Base-by-base conservation (phyloP, 192 early-diverging fungal genomes). In the Phlyctochytrium arcticum region DNA sequence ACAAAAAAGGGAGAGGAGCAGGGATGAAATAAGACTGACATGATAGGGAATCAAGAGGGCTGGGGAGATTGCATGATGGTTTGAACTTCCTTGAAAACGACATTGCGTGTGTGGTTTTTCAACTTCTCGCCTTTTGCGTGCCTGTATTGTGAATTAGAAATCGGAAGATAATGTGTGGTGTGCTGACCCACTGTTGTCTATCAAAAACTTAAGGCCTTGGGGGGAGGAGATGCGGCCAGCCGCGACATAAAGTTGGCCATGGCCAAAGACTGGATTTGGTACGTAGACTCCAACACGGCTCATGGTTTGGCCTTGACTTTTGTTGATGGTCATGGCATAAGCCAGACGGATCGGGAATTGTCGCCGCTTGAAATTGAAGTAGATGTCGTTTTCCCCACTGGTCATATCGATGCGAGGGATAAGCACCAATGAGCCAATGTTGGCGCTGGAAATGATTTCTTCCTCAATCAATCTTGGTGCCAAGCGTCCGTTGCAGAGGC, bases 401-500 rank as follows among this genome's bases (percentile, higher is more conserved):
- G 49, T 8, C 49, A 51, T 19, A 17, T 10, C 7, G 23, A 51
- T 51, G 7, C 49, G 8, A 17, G 49, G 49, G 24, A 51, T 51
- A 8, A 51, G 23, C 9, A 51, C 49, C 49, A 51, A 8, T 19
- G 7, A 23, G 23, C 49, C 49, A 24, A 51, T 24, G 24, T 51
- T 8, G 24, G 49, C 8, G 9, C 49, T 23, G 8, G 49, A 17
- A 24, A 9, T 51, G 49, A 51, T 51, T 23, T 51, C n/a, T n/a
- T n/a, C n/a, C n/a, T n/a, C n/a, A n/a, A n/a, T n/a, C n/a, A n/a
- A n/a, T n/a, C n/a, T n/a, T n/a, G n/a, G n/a, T n/a, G n/a, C n/a
- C n/a, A n/a, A n/a, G n/a, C n/a, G n/a, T n/a, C 49, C 49, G 23
- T 51, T 51, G 49, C 49, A 51, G 23, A 51, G 49, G 8, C 49